Percentiles rank a stretch among this genome's conserved stretches.
These are phyloP conservation scores for Acanthochlamys bracteata DNA, from an alignment of 106 monocot species.

Conservation along the genomic window DNA sequence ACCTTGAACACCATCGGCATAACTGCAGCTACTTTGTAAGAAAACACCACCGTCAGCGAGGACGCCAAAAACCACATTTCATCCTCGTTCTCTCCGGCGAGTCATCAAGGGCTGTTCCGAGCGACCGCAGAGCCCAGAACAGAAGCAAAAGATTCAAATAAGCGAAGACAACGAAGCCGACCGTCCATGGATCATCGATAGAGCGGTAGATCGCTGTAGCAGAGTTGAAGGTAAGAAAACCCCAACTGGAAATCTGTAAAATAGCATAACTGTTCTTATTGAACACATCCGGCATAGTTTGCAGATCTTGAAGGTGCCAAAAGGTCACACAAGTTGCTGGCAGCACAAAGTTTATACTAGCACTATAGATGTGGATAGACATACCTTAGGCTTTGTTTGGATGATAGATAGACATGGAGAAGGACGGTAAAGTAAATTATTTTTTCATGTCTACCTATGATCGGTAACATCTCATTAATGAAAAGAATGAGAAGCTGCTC, in stretches of 20 bases:
- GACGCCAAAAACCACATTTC: neutral
- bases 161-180: neutral
- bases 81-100: neutral
- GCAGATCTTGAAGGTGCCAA: too few species aligned
- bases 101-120: neutral
- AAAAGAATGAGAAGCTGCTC: too few species aligned
- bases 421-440: too few species aligned
- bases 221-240: conserved; percentile 3
- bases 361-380: too few species aligned
- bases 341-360: too few species aligned
- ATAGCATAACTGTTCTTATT: too few species aligned
- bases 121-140: neutral
- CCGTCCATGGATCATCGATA: neutral
- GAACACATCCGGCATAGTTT: too few species aligned
- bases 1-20: neutral
- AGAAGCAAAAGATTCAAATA: neutral
- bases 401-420: too few species aligned
- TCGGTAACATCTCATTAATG: too few species aligned
- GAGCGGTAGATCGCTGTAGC: neutral
- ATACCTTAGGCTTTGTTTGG: too few species aligned
- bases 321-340: too few species aligned
- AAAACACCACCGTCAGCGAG: neutral
- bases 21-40: neutral
- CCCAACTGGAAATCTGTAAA: neutral
- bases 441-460: too few species aligned